phyloP scores from a whole-genome alignment of 176 grass and related monocot species.

The Bolboschoenus planiculmis region DNA sequence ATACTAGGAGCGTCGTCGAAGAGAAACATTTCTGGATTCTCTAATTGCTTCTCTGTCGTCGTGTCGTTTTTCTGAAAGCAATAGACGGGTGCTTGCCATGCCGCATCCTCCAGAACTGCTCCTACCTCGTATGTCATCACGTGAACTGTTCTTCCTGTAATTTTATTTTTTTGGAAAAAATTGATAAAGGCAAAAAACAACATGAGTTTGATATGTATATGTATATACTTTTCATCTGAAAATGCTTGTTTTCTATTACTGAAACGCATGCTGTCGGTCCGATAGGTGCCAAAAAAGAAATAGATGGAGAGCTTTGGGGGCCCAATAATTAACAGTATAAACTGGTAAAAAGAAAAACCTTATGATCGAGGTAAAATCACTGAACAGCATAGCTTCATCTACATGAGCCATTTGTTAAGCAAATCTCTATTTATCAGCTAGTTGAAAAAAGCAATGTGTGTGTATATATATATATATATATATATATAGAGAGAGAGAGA shows the following conservation, averaged over 20 bases:
- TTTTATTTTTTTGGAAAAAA: background rate
- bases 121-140: constrained; percentile 57
- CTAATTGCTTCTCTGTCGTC: background rate
- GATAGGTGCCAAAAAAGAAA: background rate
- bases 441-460: no score
- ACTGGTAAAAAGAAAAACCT: no score
- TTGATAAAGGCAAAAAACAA: background rate
- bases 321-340: no score
- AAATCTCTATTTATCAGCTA: no score
- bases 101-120: constrained; percentile 33
- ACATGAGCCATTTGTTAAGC: no score
- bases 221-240: background rate
- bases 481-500: background rate
- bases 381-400: no score
- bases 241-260: background rate
- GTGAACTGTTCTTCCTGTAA: constrained; percentile 40
- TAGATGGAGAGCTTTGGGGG: background rate
- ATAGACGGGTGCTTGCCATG: constrained; percentile 57
- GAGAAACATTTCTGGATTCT: background rate
- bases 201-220: background rate
- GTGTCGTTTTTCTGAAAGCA: constrained; percentile 33
- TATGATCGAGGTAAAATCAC: background rate
- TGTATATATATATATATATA: no score
- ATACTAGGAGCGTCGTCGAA: background rate
- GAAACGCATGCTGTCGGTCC: background rate